Percentiles rank a stretch among this genome's conserved stretches.
phyloP scores from a whole-genome alignment of 495 filamentous ascomycete genomes.

The Lophiotrema nucula region DNA sequence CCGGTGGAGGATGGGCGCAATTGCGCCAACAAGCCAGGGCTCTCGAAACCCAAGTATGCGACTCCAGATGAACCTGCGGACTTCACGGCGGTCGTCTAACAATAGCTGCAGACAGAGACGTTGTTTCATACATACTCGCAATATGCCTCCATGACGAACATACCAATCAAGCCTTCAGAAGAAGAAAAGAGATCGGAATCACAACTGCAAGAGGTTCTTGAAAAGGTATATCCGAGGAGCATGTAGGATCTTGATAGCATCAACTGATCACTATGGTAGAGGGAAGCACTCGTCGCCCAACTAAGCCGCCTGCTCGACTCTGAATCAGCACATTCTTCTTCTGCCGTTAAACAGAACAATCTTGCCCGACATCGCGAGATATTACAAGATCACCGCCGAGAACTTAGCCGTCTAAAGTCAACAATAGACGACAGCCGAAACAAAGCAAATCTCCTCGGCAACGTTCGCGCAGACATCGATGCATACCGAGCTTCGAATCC shows the following conservation, averaged over 20 bases:
- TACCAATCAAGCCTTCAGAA: slow-evolving; percentile 77
- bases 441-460: slow-evolving; percentile 86
- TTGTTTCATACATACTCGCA: slow-evolving; percentile 95
- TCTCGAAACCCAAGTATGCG: slow-evolving; percentile 82
- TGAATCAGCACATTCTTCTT: slow-evolving; percentile 82
- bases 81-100: slow-evolving; percentile 24
- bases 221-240: slow-evolving; percentile 40
- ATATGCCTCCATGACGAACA: slow-evolving; percentile 77
- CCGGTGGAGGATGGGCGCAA: slow-evolving; percentile 88
- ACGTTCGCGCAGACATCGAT: slow-evolving; percentile 87
- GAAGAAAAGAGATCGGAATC: slow-evolving; percentile 78
- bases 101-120: slow-evolving; percentile 69
- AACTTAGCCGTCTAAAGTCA: slow-evolving; percentile 69
- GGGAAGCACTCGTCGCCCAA: slow-evolving; percentile 77
- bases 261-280: slow-evolving; percentile 48
- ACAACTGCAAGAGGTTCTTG: slow-evolving; percentile 80
- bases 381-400: slow-evolving; percentile 79
- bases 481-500: slow-evolving; percentile 82
- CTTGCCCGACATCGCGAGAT: slow-evolving; percentile 88
- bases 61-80: slow-evolving; percentile 7
- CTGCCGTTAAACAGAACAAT: slow-evolving; percentile 92
- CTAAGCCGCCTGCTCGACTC: slow-evolving; percentile 89
- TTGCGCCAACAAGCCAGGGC: slow-evolving; percentile 88
- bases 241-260: not conserved
- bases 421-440: slow-evolving; percentile 71